Evolutionary conservation across 2,329 filamentous ascomycete genomes (phyloP).

Genomic region (Colletotrichum horii): DNA sequence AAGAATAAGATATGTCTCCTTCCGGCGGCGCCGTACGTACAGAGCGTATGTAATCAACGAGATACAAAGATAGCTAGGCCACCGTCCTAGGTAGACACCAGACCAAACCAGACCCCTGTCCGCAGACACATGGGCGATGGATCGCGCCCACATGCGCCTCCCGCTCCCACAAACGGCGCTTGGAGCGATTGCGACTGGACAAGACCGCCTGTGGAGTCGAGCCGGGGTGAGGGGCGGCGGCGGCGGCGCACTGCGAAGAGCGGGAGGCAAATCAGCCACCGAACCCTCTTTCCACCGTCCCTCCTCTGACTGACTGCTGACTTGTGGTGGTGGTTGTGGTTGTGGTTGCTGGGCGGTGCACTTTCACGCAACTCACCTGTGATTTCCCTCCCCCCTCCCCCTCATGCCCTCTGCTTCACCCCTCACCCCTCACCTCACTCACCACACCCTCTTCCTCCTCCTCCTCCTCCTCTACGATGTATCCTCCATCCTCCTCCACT

Average conservation of each 20-base stretch:
- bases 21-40: not conserved
- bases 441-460: not conserved
- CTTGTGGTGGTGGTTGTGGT: not conserved
- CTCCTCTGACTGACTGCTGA: not conserved
- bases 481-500: not conserved
- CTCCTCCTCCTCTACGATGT: not conserved
- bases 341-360: not conserved
- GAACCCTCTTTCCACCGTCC: not conserved
- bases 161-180: conserved; percentile 11
- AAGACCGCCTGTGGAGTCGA: not conserved
- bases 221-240: not conserved
- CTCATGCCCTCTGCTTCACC: not conserved
- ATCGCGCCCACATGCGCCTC: conserved; percentile 15
- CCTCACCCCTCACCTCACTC: not conserved
- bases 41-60: not conserved
- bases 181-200: conserved; percentile 16
- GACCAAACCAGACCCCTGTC: not conserved
- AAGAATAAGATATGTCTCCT: not conserved
- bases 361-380: not conserved
- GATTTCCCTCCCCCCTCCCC: not conserved
- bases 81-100: not conserved
- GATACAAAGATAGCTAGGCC: not conserved
- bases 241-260: not conserved
- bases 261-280: conserved; percentile 13
- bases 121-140: conserved; percentile 3